Evolutionary conservation across 106 monocot genomes (phyloP), one percentile per base, ranked within the genome.

Genomic region (Triglochin maritima): DNA sequence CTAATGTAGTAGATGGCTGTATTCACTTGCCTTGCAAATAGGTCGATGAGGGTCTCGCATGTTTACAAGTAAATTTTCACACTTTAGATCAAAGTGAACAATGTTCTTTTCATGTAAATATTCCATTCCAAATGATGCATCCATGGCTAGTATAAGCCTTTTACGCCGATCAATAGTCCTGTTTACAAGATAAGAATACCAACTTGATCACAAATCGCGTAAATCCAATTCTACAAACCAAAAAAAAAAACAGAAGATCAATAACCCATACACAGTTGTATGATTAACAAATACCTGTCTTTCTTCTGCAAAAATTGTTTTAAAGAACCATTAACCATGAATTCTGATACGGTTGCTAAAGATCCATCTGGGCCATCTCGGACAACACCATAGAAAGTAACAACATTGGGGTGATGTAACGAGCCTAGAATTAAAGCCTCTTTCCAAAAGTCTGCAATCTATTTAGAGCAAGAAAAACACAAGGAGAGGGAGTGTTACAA

Each of bases 141-240:
- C 96, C 96, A 90, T 91, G 12, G 96, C 90, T 76, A 96, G 72
- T 46, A 91, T 91, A 49, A 91, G 73, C 70, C 96, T 87, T 74
- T 96, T 96, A 5, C 96, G 82, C 3, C 96, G 87, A 77, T 96
- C 96, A 71, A 96, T 88, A 41, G 90, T 96, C 77, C 96, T 96
- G 90, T 46, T 64, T 66, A 68, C 49, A 59, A 17, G 17, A 58
- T 4, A 64, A 57, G 17, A 79, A 45, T 7, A 52, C 52, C 11
- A 2, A 52, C 1, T 29, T 29, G 29, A 29, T 29, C 29, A 29
- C 29, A 29, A 17, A 48, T 48, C 17, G 17, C 2, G 44, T 17
- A 61, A 49, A 14, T 48, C 5, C n/a, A 47, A 13, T 64, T 64
- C 4, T 57, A 17, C 17, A 57, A 57, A 57, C 57, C n/a, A 15